Evolutionary conservation across 108 stramenopile genomes (phyloP), one percentile per base, ranked within the genome.

Genomic region (Nitzschia putrida): DNA sequence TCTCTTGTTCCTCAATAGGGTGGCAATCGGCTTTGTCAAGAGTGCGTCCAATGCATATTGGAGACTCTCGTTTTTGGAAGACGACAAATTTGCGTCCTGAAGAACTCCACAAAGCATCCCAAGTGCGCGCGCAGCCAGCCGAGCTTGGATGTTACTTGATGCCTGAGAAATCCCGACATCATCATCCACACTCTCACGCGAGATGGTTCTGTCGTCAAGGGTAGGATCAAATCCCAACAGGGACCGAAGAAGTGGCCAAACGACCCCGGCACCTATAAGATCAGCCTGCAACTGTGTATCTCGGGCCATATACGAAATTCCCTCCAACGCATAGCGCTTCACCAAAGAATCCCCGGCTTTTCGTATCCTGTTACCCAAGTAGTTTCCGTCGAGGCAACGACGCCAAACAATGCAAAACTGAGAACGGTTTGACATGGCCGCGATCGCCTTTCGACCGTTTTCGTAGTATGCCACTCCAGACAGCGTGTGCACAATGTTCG

Each of bases 221-320:
- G 92, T 86, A 18, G 78, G 76, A 73, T 94, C 89, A 66, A 73
- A 94, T 18, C 59, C 56, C 10, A 94, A 74, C 2, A 87, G 57
- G 22, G 68, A 73, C 44, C 71, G 69, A 26, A 85, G 40, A 25
- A 90, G 61, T 10, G 81, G 78, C 88, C 88, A 94, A 55, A 87
- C 44, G 37, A 87, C 68, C 13, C 92, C 88, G 39, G 71, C 57
- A 38, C 75, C 72, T 37, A 87, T 72, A 11, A 93, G 40, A n/a
- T 41, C 23, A 11, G 57, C 44, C 66, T 93, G 92, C 37, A 93
- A 59, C 18, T 60, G 34, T 7, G 42, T 38, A 22, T 61, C 51
- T 56, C 61, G 70, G 10, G 84, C 74, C 72, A 89, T 77, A 43
- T 82, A 75, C 13, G 80, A 68, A 44, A 90, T 63, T 3, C 83